Evolutionary conservation across 139 green algal species (phyloP).

Genomic region (Micractinium conductrix): DNA sequence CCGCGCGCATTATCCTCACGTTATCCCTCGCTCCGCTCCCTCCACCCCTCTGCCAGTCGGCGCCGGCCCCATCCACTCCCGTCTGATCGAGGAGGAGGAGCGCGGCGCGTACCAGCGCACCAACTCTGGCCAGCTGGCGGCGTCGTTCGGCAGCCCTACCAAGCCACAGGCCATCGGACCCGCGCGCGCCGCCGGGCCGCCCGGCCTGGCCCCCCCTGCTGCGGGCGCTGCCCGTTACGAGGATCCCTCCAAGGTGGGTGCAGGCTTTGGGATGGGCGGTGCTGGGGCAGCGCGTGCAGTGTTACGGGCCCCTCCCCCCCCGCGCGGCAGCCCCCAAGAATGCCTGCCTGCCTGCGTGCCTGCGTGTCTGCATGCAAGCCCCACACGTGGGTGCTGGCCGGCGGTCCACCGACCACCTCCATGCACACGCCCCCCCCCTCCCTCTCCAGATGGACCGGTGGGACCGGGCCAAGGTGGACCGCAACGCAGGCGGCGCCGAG

Average conservation of each 20-base stretch:
- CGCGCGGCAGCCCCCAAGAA: too few species aligned
- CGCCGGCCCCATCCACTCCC: constrained; percentile 34
- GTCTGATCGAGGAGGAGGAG: constrained; percentile 46
- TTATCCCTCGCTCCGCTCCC: background rate
- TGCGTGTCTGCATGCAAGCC: too few species aligned
- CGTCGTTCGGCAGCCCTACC: background rate
- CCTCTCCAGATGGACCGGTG: constrained; percentile 1
- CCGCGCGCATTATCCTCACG: background rate
- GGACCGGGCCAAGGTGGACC: background rate
- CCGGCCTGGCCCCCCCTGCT: background rate
- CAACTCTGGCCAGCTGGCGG: background rate
- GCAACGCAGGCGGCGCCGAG: background rate
- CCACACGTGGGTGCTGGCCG: too few species aligned
- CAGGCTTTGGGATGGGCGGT: too few species aligned
- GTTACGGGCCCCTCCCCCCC: too few species aligned
- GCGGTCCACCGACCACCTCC: too few species aligned
- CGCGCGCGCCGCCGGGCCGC: too few species aligned
- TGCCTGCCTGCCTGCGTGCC: too few species aligned
- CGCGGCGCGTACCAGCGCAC: constrained; percentile 3
- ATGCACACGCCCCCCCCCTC: too few species aligned
- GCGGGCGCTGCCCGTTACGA: background rate
- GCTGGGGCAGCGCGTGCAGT: background rate
- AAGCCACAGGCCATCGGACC: constrained; percentile 19
- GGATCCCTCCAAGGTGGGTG: too few species aligned
- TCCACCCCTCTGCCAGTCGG: background rate